Conservation (phyloP, 805 yeast species). For the Wickerhamiella cacticola region DNA sequence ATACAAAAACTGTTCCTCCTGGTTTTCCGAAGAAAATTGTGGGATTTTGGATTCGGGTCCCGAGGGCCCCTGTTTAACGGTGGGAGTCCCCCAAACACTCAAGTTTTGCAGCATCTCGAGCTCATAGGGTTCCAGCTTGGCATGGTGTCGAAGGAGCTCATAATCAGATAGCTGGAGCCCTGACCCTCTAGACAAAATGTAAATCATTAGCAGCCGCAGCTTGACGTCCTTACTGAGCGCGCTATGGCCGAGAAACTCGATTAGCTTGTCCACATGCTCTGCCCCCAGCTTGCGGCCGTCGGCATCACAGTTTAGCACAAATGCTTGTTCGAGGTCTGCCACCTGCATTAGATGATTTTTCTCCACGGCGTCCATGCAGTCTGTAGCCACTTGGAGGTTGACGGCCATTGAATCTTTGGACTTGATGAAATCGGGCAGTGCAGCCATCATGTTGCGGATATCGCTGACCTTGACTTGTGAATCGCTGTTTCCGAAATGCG, state of each 20-base stretch:
- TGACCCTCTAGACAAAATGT: constrained; percentile 74
- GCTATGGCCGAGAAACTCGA: constrained; percentile 43
- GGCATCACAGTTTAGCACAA: constrained; percentile 58
- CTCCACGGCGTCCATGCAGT: constrained; percentile 50
- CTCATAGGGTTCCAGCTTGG: constrained; percentile 32
- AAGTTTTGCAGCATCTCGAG: constrained; percentile 48
- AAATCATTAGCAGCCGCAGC: constrained; percentile 58
- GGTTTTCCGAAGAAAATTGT: constrained; percentile 18
- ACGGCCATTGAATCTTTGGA: constrained; percentile 29
- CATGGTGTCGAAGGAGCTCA: constrained; percentile 51
- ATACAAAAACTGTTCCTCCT: constrained; percentile 35
- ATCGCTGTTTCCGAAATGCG: constrained; percentile 54
- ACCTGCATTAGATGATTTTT: constrained; percentile 50
- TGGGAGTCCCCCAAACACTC: constrained; percentile 41
- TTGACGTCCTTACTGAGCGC: constrained; percentile 37
- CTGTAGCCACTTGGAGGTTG: constrained; percentile 37
- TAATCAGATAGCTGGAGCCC: constrained; percentile 57
- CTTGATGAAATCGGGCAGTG: constrained; percentile 30
- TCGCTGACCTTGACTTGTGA: constrained; percentile 57
- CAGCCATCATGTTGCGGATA: constrained; percentile 53
- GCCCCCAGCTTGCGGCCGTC: constrained; percentile 50
- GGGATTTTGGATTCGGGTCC: constrained; percentile 17
- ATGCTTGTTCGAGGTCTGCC: constrained; percentile 76
- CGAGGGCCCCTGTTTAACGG: constrained; percentile 14
- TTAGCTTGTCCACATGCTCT: constrained; percentile 48